Evolutionary conservation across 2,329 filamentous ascomycete species (phyloP), one percentile per base, ranked within the genome.

Genomic region (Trichoderma citrinoviride): DNA sequence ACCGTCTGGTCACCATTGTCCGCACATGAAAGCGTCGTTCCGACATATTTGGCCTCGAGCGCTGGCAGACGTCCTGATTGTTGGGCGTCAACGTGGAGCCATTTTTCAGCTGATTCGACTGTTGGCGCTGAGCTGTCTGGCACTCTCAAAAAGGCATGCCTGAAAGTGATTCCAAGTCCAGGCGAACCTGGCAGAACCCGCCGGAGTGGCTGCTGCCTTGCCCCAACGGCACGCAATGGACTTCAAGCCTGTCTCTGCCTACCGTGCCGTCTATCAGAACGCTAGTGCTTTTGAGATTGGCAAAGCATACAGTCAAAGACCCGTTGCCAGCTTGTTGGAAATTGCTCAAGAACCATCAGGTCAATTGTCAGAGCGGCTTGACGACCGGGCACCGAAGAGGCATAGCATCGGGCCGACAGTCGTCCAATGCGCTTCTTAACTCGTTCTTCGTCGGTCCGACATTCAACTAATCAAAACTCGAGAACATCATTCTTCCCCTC

Each of bases 401-500:
- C 44, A 61, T 61, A 52, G 49, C 56, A 29, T 61, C 58, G 58
- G 58, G 21, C 47, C 58, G 47, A 54, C 49, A 29, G 10, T 61
- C 7, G 47, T n/a, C 63, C 27, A 61, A 61, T 53, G 8, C 23
- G 29, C 10, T 17, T 25, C 25, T 25, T 14, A 5, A 10, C 40
- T 23, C 14, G 15, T 25, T 19, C 23, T 55, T 55, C 15, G 46
- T 63, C 64, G 58, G 58, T 15, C 64, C 64, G 64, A 66, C 64
- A 52, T 63, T 27, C 10, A 41, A 40, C 58, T 40, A 64, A 57
- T 65, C 37, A 43, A 55, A 10, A 1, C 2, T 5, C 25, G n/a
- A n/a, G 3, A 12, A 2, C 4, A 4, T 10, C 25, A 21, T 8
- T 46, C 3, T 33, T n/a, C 17, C 3, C 19, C 41, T 21, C 46